These are phyloP conservation scores for Hypoxylon subgilvum DNA, from an alignment of 495 filamentous ascomycete species.

Conservation along the genomic window DNA sequence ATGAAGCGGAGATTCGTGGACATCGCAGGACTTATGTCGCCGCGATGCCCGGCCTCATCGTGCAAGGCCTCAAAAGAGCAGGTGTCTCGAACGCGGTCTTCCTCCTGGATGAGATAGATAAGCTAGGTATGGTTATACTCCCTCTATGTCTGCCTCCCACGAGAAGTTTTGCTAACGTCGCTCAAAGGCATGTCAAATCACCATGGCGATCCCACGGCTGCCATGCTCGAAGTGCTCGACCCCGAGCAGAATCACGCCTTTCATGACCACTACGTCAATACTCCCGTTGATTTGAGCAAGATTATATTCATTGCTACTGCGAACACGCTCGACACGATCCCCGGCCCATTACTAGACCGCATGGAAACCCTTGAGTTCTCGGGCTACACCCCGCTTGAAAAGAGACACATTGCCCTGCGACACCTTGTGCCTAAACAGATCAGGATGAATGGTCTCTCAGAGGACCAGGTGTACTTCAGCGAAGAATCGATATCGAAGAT, in stretches of 20 bases:
- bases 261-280: slow-evolving; percentile 94
- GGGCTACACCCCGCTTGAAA: slow-evolving; percentile 98
- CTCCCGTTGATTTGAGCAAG: slow-evolving; percentile 94
- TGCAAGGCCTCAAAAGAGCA: slow-evolving; percentile 94
- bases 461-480: slow-evolving; percentile 73
- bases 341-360: slow-evolving; percentile 88
- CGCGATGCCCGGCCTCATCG: slow-evolving; percentile 95
- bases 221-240: slow-evolving; percentile 97
- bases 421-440: slow-evolving; percentile 97
- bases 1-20: slow-evolving; percentile 96
- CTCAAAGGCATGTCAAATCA: slow-evolving; percentile 87
- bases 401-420: slow-evolving; percentile 89
- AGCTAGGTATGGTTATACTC: too few relatives aligned
- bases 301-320: slow-evolving; percentile 99
- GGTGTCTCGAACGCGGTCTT: slow-evolving; percentile 96
- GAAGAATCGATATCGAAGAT: slow-evolving; percentile 91
- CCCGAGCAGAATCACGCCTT: slow-evolving; percentile 97
- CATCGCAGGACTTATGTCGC: slow-evolving; percentile 97
- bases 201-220: slow-evolving; percentile 97
- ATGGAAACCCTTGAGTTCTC: slow-evolving; percentile 94
- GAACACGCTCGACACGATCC: slow-evolving; percentile 94
- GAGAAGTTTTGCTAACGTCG: too few relatives aligned
- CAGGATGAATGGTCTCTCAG: slow-evolving; percentile 71
- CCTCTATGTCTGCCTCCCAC: too few relatives aligned
- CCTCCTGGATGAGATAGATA: slow-evolving; percentile 98